Evolutionary conservation across 2,329 filamentous ascomycete genomes (phyloP), one percentile per base, ranked within the genome.

Genomic region (Exophiala viscosa): DNA sequence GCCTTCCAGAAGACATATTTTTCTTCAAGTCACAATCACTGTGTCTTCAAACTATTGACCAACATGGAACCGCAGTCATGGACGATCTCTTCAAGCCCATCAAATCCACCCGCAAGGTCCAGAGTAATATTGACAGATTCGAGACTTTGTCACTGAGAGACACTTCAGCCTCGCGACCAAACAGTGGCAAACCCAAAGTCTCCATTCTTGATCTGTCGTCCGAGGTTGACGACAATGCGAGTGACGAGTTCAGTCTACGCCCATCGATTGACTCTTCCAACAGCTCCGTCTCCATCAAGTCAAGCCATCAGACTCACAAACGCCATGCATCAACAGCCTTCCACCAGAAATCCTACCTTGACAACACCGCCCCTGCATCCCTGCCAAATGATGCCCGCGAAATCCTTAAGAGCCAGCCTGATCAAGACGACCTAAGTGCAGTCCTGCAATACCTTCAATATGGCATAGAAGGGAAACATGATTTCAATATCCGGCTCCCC

Each of bases 361-460:
- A 55, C 14, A 20, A 50, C 1, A 32, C 38, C 2, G 23, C 55
- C 34, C 28, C 52, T n/a, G 33, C 53, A 11, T 58, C 60, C 10
- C 44, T 70, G 9, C 63, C 73, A 18, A 64, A 70, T 35, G 80
- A 83, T 54, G 81, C 77, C 8, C 68, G 88, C n/a, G 76, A 83
- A 36, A 71, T 74, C 2, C 70, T 90, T 10, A 83, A 77, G 57
- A 75, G 70, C 36, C 79, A 89, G 60, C 86, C 87, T 3, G 78
- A 80, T 62, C 78, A 83, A 58, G 76, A 81, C 8, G 72, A 73
- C 2, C 70, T 90, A 1, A 67, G 76, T 5, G 69, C 71, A 0
- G 72, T 77, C 4, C 67, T 90, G 35, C 66, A 67, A 10, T 84
- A 79, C 59, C 70, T 89, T 3, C 62, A 67, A 18, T 62, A 68